phyloP scores from a whole-genome alignment of 768 basidiomycete species.

The Russula earlei region DNA sequence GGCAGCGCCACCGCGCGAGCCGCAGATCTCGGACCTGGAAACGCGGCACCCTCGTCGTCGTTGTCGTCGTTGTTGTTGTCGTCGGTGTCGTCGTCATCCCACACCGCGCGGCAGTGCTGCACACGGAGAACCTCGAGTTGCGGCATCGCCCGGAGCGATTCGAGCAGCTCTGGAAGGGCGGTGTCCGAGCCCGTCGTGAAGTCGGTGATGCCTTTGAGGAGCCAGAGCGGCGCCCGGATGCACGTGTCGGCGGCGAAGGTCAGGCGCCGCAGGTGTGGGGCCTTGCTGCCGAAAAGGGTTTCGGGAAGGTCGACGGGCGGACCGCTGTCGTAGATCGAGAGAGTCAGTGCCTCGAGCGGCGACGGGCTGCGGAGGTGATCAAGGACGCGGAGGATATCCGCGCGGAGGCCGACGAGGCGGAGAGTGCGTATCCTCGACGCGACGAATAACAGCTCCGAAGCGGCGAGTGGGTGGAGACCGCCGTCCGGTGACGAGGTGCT shows the following conservation, averaged over 20 bases:
- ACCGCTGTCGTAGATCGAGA: slow-evolving; percentile 8
- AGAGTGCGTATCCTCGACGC: slow-evolving; percentile 11
- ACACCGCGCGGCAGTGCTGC: slow-evolving; percentile 12
- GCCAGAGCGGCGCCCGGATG: slow-evolving; percentile 9
- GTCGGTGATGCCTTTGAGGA: background rate
- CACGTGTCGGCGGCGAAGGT: slow-evolving; percentile 5
- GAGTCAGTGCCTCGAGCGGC: background rate
- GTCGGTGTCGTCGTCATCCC: background rate
- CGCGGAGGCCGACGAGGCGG: slow-evolving; percentile 10
- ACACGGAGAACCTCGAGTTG: slow-evolving; percentile 5
- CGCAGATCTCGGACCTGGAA: background rate
- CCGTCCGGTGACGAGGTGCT: background rate
- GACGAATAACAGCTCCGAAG: slow-evolving; percentile 10
- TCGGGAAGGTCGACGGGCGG: slow-evolving; percentile 1
- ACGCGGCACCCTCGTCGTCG: background rate
- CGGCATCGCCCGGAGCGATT: slow-evolving; percentile 3
- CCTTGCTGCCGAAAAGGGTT: slow-evolving; percentile 6
- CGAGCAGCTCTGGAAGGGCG: background rate
- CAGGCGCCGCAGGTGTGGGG: slow-evolving; percentile 3
- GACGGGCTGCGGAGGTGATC: slow-evolving; percentile 10
- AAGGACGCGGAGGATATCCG: slow-evolving; percentile 6
- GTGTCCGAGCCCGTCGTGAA: slow-evolving; percentile 11
- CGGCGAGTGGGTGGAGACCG: slow-evolving; percentile 13
- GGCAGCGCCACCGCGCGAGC: background rate
- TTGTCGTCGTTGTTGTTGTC: too few species aligned